Evolutionary conservation across 805 yeast species (phyloP), one percentile per base, ranked within the genome.

Genomic region (Lachancea fermentati): DNA sequence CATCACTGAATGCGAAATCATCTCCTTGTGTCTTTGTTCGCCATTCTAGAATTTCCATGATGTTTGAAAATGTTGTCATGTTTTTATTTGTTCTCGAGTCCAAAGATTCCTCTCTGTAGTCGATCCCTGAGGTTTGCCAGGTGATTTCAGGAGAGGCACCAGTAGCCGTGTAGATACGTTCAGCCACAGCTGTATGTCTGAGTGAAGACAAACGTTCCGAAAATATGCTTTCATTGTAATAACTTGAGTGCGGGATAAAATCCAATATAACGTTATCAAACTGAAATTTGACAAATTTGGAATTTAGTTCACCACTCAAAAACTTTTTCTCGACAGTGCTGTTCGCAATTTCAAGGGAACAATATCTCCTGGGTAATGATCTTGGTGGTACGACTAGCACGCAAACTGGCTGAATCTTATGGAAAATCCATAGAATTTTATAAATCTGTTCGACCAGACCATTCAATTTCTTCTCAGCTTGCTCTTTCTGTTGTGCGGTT

Each of bases 321-420:
- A 88, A 88, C 49, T 77, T 74, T 80, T 76, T 54, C 81, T 85
- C 63, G 85, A 87, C 53, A 79, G 73, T 83, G 79, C 66, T 85
- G 51, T 89, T 93, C 0, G 97, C 97, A 47, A 93, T 83, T 51
- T 93, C 97, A 15, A 86, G 71, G 6, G 96, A 81, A 16, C 65
- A 58, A 31, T 62, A 62, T 24, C 94, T 81, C 55, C 95, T 76
- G 3, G 98, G 96, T 18, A 93, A 67, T 0, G 88, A 71, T 43
- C 85, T 85, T 17, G 85, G 81, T 18, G 86, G 82, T 1, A 91
- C 82, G 2, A 89, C 80, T 46, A 87, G 55, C 2, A 89, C 80
- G 60, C 96, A 88, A 55, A 81, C 84, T 1, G 89, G 77, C 24
- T 93, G 72, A 36, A 93, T 79, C 43, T 75, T 75, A 56, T 93